Conservation (phyloP, 768 basidiomycete species). For the Podaxis sp. region DNA sequence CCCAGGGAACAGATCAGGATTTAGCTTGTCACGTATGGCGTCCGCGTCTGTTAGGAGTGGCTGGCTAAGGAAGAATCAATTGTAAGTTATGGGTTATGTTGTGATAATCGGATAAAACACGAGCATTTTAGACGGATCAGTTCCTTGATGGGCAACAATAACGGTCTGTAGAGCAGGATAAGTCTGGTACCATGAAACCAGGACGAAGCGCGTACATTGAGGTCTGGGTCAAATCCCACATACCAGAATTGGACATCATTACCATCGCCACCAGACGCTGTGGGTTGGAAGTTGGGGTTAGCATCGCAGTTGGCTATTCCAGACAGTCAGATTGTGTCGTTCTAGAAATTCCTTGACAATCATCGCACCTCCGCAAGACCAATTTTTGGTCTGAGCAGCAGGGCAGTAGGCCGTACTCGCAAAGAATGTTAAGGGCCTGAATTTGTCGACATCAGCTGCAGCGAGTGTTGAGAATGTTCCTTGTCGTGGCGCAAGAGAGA, state of each 20-base stretch:
- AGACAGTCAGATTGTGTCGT: conserved; percentile 40
- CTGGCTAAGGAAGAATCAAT: conserved; percentile 23
- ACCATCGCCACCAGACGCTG: conserved; percentile 48
- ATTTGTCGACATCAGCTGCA: conserved; percentile 33
- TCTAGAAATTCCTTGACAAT: conserved; percentile 11
- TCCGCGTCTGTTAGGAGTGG: conserved; percentile 48
- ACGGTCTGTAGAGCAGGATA: conserved; percentile 20
- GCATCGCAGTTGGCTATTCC: conserved; percentile 38
- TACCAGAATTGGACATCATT: conserved; percentile 38
- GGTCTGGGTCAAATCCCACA: conserved; percentile 35
- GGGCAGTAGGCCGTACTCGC: conserved; percentile 46
- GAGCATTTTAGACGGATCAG: conserved; percentile 14
- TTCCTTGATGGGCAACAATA: conserved; percentile 32
- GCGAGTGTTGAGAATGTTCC: conserved; percentile 29
- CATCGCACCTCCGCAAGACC: conserved; percentile 42
- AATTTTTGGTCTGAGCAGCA: conserved; percentile 35
- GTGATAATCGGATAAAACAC: neutral
- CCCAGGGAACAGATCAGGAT: conserved; percentile 51
- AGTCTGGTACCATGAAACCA: neutral
- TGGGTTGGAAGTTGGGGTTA: conserved; percentile 41
- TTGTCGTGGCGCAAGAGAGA: conserved; percentile 14
- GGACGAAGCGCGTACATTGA: conserved; percentile 17
- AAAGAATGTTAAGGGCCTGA: conserved; percentile 42
- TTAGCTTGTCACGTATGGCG: conserved; percentile 33
- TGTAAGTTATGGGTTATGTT: neutral